Evolutionary conservation across 202 grass and related monocot species (phyloP).

Genomic region (Bolboschoenoplectus hybrid): DNA sequence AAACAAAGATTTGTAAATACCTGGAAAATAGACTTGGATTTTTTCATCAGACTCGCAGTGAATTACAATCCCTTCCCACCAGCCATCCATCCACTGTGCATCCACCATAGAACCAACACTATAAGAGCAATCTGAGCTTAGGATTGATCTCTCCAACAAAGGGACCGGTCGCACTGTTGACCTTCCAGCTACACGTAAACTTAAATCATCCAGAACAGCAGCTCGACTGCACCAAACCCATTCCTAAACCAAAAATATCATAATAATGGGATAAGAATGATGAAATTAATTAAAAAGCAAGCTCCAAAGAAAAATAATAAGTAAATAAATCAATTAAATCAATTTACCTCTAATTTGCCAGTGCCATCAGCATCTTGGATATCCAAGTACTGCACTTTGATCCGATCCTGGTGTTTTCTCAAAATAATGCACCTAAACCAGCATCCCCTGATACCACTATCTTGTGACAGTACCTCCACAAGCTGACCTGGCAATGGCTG

Average conservation of each 20-base stretch:
- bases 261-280: neutral
- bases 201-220: conserved; percentile 62
- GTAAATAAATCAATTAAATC: neutral
- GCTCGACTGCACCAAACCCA: conserved; percentile 65
- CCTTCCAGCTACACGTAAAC: conserved; percentile 55
- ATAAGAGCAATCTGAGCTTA: conserved; percentile 29
- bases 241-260: conserved; percentile 55
- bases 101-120: conserved; percentile 70
- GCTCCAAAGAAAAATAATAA: conserved; percentile 6
- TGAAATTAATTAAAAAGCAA: neutral
- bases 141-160: neutral
- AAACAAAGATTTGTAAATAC: conserved; percentile 44
- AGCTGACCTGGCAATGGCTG: conserved; percentile 59
- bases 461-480: conserved; percentile 80
- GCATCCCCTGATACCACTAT: conserved; percentile 93
- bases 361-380: conserved; percentile 75
- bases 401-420: conserved; percentile 66
- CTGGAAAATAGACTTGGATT: conserved; percentile 86
- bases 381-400: conserved; percentile 81
- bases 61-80: conserved; percentile 94
- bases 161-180: conserved; percentile 62
- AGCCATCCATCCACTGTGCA: conserved; percentile 84
- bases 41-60: conserved; percentile 40
- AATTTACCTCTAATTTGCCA: conserved; percentile 73
- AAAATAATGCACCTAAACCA: conserved; percentile 91